Evolutionary conservation across 257 asterid species (phyloP).

Genomic region (Capsicum rhomboideum): DNA sequence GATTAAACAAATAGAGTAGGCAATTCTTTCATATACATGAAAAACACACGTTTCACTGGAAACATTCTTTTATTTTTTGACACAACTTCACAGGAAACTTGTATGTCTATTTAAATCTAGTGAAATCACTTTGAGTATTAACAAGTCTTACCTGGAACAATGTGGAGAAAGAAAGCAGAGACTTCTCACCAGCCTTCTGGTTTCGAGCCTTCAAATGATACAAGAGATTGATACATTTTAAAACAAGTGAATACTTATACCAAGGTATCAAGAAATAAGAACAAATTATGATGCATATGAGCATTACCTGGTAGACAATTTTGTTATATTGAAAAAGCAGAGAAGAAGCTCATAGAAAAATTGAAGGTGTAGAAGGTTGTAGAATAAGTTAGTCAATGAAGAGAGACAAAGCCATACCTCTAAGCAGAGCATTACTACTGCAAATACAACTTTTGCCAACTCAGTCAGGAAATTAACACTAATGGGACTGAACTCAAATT

Average conservation of each 20-base stretch:
- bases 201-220: constrained; percentile 55
- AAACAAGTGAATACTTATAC: constrained; percentile 3
- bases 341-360: background rate
- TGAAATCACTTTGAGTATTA: background rate
- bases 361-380: background rate
- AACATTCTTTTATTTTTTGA: background rate
- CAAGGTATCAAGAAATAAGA: constrained; percentile 3
- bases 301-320: background rate
- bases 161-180: constrained; percentile 69
- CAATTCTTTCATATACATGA: background rate
- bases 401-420: constrained; percentile 46
- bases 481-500: constrained; percentile 86
- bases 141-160: constrained; percentile 59
- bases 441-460: constrained; percentile 74
- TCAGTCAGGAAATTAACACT: constrained; percentile 96
- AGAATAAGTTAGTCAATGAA: background rate
- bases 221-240: constrained; percentile 4
- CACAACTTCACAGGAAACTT: background rate
- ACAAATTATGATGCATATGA: background rate
- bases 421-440: constrained; percentile 74
- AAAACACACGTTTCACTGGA: background rate
- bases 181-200: constrained; percentile 91
- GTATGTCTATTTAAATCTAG: background rate
- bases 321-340: background rate
- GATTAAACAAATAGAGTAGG: background rate